A percentile compares a stretch with the other conserved stretches of the same genome.
These are phyloP conservation scores for Torulaspora globosa DNA, from an alignment of 1,139 yeast species.

Conservation along the genomic window DNA sequence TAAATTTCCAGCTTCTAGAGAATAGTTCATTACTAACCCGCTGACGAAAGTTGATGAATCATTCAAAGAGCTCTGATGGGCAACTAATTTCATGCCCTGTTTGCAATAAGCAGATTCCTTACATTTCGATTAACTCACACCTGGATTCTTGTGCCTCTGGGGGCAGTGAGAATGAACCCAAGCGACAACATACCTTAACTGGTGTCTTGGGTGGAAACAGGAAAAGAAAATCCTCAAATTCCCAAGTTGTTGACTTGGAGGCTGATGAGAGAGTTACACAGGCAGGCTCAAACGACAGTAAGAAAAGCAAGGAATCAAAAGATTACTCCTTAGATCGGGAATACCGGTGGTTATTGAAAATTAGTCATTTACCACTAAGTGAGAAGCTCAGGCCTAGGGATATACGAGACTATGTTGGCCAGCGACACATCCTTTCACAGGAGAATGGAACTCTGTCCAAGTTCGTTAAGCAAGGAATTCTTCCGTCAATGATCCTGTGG, in stretches of 20 bases:
- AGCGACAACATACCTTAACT: slow-evolving; percentile 19
- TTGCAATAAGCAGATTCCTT: slow-evolving; percentile 28
- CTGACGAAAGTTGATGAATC: slow-evolving; percentile 7
- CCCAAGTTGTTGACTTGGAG: slow-evolving; percentile 14
- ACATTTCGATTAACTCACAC: slow-evolving; percentile 30
- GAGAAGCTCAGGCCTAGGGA: slow-evolving; percentile 76
- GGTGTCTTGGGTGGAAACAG: slow-evolving; percentile 19
- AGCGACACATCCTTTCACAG: slow-evolving; percentile 68
- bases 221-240: slow-evolving; percentile 13
- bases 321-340: slow-evolving; percentile 35
- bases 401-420: slow-evolving; percentile 80
- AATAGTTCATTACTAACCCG: not conserved
- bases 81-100: slow-evolving; percentile 34
- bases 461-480: slow-evolving; percentile 54
- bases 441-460: slow-evolving; percentile 66
- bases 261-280: not conserved
- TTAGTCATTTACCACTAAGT: slow-evolving; percentile 67
- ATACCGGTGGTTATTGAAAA: slow-evolving; percentile 41
- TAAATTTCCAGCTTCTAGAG: not conserved
- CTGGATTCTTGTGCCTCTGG: slow-evolving; percentile 28
- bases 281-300: not conserved
- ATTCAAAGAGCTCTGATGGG: slow-evolving; percentile 13
- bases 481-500: slow-evolving; percentile 89
- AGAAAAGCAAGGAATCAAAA: slow-evolving; percentile 3
- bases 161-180: slow-evolving; percentile 6